These are phyloP conservation scores for Chalciporus sphaerocephalus DNA, from an alignment of 768 basidiomycete species.

Conservation along the genomic window DNA sequence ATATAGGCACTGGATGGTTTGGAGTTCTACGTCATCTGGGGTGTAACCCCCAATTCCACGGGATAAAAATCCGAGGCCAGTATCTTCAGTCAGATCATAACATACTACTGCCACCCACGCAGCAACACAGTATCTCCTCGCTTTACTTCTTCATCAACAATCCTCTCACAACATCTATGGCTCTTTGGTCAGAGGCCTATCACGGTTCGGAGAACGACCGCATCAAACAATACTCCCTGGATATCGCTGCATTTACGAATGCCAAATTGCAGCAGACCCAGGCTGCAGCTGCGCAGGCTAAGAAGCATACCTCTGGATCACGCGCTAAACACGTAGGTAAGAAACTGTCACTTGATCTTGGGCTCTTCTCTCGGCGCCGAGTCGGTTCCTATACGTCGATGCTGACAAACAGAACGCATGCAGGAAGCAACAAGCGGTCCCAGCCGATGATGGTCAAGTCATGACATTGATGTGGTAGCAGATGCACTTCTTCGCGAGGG, in stretches of 20 bases:
- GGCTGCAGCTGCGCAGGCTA: not conserved
- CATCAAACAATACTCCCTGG: slow-evolving; percentile 41
- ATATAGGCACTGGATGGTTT: too few species aligned
- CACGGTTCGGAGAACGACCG: slow-evolving; percentile 24
- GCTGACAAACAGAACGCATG: not conserved
- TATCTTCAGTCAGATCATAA: not conserved
- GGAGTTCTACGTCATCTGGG: not conserved
- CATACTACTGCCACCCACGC: too few species aligned
- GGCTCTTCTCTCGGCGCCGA: not conserved
- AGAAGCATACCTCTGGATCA: not conserved
- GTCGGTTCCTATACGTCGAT: not conserved
- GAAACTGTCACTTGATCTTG: not conserved
- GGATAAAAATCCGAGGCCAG: not conserved
- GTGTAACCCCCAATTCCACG: not conserved
- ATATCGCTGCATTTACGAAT: slow-evolving; percentile 46
- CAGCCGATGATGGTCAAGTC: not conserved
- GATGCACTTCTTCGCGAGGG: not conserved
- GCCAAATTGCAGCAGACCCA: slow-evolving; percentile 35
- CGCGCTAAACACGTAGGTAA: not conserved
- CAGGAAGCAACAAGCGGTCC: not conserved
- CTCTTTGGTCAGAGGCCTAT: not conserved
- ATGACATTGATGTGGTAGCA: not conserved
- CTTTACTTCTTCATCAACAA: not conserved
- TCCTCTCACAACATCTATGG: not conserved
- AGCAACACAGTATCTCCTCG: not conserved